Evolutionary conservation across 1,139 yeast genomes (phyloP), one percentile per base, ranked within the genome.

Genomic region (Kodamaea anthophila): DNA sequence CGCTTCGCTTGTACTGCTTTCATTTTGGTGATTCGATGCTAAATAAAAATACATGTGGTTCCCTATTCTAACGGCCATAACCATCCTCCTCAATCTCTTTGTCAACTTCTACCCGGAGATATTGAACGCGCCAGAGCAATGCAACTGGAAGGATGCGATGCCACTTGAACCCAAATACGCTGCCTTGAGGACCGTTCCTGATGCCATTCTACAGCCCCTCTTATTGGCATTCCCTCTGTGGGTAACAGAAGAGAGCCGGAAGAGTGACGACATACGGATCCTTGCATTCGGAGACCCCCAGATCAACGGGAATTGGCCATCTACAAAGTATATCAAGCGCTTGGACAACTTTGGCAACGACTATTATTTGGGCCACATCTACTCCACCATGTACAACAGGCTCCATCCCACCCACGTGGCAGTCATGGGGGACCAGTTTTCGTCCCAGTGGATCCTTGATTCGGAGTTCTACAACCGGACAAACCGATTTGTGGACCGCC

Each of bases 241-340:
- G 8, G 26, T 29, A 12, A 23, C 18, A 8, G 25, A 28, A 35
- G 19, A 41, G 50, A 22, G 52, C 46, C 31, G 43, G 38, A n/a
- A 23, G 29, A 5, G 32, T 35, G 22, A 61, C 12, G 85, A 78
- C 44, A 70, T 82, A 36, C 74, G 73, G 38, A 58, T 82, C 61
- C 55, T 87, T 43, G 80, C 94, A 3, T 80, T 87, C 53, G 98
- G 97, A 8, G 98, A 91, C 50, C 98, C 98, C 0, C 98, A 91
- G 56, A 87, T 91, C 53, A 82, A 88, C 39, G 97, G 97, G 1
- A 74, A 78, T 40, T 77, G 85, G 80, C 70, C 70, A 8, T 60
- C 64, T 29, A 81, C 94, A 1, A 73, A 79, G n/a, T 77, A 79
- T 46, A 65, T 85, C 37, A 81, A 84, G 40, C 56, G 85, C 32